Conservation (phyloP, 768 basidiomycete species). For the Boletus subcaerulescens region DNA sequence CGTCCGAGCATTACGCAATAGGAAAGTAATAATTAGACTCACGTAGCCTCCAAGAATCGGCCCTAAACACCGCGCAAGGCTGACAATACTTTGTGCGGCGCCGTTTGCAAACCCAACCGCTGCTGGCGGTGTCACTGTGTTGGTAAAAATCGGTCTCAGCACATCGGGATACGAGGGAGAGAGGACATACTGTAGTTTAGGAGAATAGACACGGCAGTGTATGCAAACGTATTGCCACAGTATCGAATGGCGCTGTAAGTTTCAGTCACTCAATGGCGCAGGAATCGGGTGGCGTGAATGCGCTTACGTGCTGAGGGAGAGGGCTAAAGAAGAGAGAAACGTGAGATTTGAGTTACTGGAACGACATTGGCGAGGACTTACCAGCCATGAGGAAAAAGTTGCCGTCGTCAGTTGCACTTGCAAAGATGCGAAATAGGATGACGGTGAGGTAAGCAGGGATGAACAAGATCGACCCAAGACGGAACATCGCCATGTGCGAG, state of each 20-base stretch:
- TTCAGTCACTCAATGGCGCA: background rate
- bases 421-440: conserved; percentile 67
- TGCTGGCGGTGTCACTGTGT: conserved; percentile 82
- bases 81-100: conserved; percentile 92
- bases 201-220: conserved; percentile 87
- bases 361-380: conserved; percentile 32
- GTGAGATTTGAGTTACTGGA: conserved; percentile 1
- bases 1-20: background rate
- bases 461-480: conserved; percentile 80
- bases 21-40: conserved; percentile 5
- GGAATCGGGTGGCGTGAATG: background rate
- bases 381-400: conserved; percentile 81
- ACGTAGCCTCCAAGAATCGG: conserved; percentile 85
- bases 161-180: too few relatives aligned
- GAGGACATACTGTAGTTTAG: conserved; percentile 72
- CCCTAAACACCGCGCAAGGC: conserved; percentile 87
- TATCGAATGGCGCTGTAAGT: conserved; percentile 72
- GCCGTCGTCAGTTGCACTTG: conserved; percentile 64
- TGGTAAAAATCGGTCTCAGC: background rate
- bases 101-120: conserved; percentile 93
- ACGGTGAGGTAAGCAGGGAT: conserved; percentile 88
- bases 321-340: conserved; percentile 40
- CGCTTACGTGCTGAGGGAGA: conserved; percentile 79
- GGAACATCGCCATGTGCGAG: conserved; percentile 87
- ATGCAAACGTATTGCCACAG: conserved; percentile 84